Percentiles rank a stretch among this genome's conserved stretches.
Evolutionary conservation across 768 basidiomycete genomes (phyloP).

Genomic region (Fistulinella prunicolor): DNA sequence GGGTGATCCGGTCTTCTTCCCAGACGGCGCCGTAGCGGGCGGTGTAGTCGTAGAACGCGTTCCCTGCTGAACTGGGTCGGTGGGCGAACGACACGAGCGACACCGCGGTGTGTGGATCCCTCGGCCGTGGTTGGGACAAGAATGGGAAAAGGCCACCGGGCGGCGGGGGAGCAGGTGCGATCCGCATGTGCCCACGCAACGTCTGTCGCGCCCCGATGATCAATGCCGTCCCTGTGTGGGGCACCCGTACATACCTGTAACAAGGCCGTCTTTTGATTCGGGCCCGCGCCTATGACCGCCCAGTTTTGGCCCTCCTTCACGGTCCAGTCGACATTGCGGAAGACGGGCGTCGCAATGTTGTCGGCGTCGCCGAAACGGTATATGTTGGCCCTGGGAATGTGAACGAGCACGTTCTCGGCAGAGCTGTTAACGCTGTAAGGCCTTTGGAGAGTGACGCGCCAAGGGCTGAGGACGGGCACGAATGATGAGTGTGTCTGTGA

Average conservation of each 20-base stretch:
- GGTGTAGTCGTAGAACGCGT: slow-evolving; percentile 89
- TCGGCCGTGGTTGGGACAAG: slow-evolving; percentile 40
- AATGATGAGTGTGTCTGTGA: no score
- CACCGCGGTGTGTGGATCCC: slow-evolving; percentile 50
- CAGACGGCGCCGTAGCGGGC: slow-evolving; percentile 87
- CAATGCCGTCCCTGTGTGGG: background rate
- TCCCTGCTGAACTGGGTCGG: slow-evolving; percentile 50
- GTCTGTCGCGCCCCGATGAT: slow-evolving; percentile 39
- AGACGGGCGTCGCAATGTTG: slow-evolving; percentile 44
- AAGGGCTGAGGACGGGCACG: no score
- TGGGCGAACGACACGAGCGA: slow-evolving; percentile 68
- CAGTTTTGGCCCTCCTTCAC: slow-evolving; percentile 63
- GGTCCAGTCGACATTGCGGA: slow-evolving; percentile 56
- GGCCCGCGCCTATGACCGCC: slow-evolving; percentile 69
- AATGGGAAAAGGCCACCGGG: slow-evolving; percentile 79
- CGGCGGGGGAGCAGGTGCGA: slow-evolving; percentile 58
- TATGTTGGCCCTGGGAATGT: slow-evolving; percentile 49
- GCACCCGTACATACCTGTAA: slow-evolving; percentile 52
- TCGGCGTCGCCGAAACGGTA: slow-evolving; percentile 60
- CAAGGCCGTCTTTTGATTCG: slow-evolving; percentile 57
- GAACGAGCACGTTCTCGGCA: slow-evolving; percentile 25
- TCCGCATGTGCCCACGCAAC: slow-evolving; percentile 66
- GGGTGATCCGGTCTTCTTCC: slow-evolving; percentile 82
- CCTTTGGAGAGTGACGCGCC: background rate
- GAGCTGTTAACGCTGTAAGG: slow-evolving; percentile 1